A percentile compares a stretch with the other conserved stretches of the same genome.
phyloP scores from a whole-genome alignment of 352 stramenopile genomes.

The Phytophthora macrochlamydospora region DNA sequence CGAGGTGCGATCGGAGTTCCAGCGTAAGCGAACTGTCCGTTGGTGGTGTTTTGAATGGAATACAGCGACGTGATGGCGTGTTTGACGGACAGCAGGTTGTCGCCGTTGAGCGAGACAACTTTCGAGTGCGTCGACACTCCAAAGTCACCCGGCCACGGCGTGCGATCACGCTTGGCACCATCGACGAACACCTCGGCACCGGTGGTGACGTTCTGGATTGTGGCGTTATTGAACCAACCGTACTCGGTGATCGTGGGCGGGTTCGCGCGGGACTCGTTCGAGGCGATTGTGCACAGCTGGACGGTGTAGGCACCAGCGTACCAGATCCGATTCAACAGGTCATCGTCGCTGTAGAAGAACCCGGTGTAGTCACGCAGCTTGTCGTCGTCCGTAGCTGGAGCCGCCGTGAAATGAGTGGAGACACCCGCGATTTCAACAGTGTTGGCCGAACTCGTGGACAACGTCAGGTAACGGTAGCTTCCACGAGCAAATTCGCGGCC shows the following conservation, averaged over 20 bases:
- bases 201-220: constrained; percentile 26
- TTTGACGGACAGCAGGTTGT: constrained; percentile 37
- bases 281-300: constrained; percentile 39
- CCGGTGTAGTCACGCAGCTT: constrained; percentile 42
- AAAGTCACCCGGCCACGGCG: constrained; percentile 42
- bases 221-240: constrained; percentile 45
- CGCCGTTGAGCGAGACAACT: constrained; percentile 29
- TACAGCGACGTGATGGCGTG: constrained; percentile 38
- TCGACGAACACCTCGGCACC: constrained; percentile 42
- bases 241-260: constrained; percentile 36
- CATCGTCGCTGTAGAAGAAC: constrained; percentile 48
- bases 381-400: constrained; percentile 25
- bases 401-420: constrained; percentile 38
- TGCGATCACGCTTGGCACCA: constrained; percentile 43
- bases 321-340: constrained; percentile 48
- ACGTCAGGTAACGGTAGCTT: constrained; percentile 40
- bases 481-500: constrained; percentile 37
- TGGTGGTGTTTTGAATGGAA: constrained; percentile 31
- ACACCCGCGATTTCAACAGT: constrained; percentile 31
- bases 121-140: constrained; percentile 35
- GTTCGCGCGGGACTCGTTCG: constrained; percentile 39
- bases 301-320: constrained; percentile 47
- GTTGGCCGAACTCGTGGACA: constrained; percentile 26
- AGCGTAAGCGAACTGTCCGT: constrained; percentile 39
- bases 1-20: constrained; percentile 33